phyloP scores from a whole-genome alignment of 1,284 basidiomycete genomes.

The Kwoniella shivajii region DNA sequence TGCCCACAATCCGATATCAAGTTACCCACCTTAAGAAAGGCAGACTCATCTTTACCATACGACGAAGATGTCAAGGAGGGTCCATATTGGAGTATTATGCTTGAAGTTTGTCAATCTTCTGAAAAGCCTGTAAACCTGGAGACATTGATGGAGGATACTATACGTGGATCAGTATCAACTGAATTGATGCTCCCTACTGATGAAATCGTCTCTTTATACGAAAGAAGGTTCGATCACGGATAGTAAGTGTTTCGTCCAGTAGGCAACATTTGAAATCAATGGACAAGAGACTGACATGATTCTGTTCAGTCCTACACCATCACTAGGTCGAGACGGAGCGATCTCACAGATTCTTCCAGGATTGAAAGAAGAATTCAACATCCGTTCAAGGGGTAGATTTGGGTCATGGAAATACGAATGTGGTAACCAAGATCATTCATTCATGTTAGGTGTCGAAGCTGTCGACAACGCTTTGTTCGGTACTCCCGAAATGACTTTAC shows the following conservation, averaged over 20 bases:
- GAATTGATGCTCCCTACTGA: constrained; percentile 56
- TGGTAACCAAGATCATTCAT: constrained; percentile 60
- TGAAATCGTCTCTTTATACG: constrained; percentile 59
- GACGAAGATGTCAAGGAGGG: constrained; percentile 53
- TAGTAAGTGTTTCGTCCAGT: constrained; percentile 29
- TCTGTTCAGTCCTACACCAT: constrained; percentile 56
- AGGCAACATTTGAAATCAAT: neutral
- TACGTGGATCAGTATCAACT: constrained; percentile 58
- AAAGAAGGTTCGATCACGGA: constrained; percentile 56
- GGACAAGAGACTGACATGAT: neutral
- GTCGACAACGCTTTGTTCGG: constrained; percentile 57
- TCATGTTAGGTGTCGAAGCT: constrained; percentile 60
- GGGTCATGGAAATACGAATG: constrained; percentile 61
- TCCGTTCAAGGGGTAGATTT: constrained; percentile 59
- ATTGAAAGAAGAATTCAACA: constrained; percentile 53
- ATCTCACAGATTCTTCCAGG: constrained; percentile 56
- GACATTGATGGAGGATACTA: constrained; percentile 57
- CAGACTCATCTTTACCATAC: constrained; percentile 53
- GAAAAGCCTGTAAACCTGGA: constrained; percentile 58
- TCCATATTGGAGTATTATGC: constrained; percentile 59
- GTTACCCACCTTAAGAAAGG: constrained; percentile 57
- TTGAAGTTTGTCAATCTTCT: constrained; percentile 59
- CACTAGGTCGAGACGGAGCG: constrained; percentile 56
- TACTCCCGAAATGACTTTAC: constrained; percentile 56
- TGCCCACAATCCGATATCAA: constrained; percentile 53